Evolutionary conservation across 2,329 filamentous ascomycete species (phyloP).

Genomic region (Botryosphaeria dothidea): DNA sequence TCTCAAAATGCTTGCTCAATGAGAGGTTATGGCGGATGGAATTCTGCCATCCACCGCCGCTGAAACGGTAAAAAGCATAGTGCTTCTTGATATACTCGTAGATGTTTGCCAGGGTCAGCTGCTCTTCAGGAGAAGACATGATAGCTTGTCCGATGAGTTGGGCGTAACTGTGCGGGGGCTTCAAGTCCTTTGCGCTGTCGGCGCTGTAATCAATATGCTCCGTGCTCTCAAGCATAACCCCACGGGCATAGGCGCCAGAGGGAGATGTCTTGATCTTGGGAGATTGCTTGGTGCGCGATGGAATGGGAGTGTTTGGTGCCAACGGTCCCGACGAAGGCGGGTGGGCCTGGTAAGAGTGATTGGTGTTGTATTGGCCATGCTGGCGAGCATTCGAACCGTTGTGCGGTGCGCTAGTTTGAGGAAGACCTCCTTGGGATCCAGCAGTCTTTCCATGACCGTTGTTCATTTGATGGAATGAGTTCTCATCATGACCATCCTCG

Average conservation of each 20-base stretch:
- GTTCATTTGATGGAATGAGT: slow-evolving; percentile 12
- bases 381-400: slow-evolving; percentile 11
- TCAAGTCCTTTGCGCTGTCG: slow-evolving; percentile 85
- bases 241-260: slow-evolving; percentile 45
- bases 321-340: slow-evolving; percentile 15
- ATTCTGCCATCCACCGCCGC: slow-evolving; percentile 88
- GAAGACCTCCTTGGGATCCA: slow-evolving; percentile 23
- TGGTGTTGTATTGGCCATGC: slow-evolving; percentile 18
- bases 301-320: slow-evolving; percentile 32
- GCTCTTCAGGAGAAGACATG: slow-evolving; percentile 79
- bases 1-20: slow-evolving; percentile 90
- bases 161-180: slow-evolving; percentile 94
- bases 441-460: slow-evolving; percentile 14
- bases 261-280: slow-evolving; percentile 48
- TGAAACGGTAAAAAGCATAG: slow-evolving; percentile 91
- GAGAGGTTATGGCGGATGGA: slow-evolving; percentile 97
- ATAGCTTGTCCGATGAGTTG: slow-evolving; percentile 98
- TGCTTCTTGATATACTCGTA: slow-evolving; percentile 90
- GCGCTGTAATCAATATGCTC: slow-evolving; percentile 73
- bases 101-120: slow-evolving; percentile 87
- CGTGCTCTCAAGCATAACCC: slow-evolving; percentile 53
- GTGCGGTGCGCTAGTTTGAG: slow-evolving; percentile 26
- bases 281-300: slow-evolving; percentile 37
- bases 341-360: slow-evolving; percentile 6
- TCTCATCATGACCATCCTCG: slow-evolving; percentile 24